Evolutionary conservation across 2,329 filamentous ascomycete species (phyloP).

Genomic region (Neophaeococcomyces aloes): DNA sequence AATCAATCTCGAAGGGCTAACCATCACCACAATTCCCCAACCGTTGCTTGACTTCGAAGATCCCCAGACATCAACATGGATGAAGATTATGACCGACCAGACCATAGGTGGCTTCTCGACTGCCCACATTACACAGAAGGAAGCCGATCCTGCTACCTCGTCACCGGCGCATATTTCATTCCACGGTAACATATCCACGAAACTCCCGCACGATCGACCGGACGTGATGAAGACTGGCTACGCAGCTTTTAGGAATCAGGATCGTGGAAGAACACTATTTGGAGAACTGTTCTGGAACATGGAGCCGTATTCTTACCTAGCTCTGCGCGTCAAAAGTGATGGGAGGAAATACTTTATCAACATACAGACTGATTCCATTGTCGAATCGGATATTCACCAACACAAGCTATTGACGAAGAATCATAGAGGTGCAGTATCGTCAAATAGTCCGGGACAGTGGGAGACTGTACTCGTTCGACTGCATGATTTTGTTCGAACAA

Average conservation of each 20-base stretch:
- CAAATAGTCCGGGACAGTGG: conserved; percentile 64
- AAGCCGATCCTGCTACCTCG: conserved; percentile 30
- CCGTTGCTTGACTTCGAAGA: conserved; percentile 22
- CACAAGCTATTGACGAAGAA: conserved; percentile 60
- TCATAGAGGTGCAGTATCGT: conserved; percentile 25
- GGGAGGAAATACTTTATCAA: conserved; percentile 91
- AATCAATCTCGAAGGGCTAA: conserved; percentile 20
- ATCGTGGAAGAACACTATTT: conserved; percentile 68
- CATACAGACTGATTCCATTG: conserved; percentile 85
- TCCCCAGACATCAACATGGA: conserved; percentile 32
- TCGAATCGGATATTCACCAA: conserved; percentile 92
- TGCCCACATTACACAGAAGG: conserved; percentile 57
- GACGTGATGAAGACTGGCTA: conserved; percentile 72
- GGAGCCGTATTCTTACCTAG: conserved; percentile 78
- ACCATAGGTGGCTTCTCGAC: conserved; percentile 80
- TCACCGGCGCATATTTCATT: conserved; percentile 63
- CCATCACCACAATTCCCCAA: conserved; percentile 15
- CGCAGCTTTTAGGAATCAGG: conserved; percentile 77
- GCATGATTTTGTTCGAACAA: conserved; percentile 89
- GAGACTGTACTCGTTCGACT: conserved; percentile 89
- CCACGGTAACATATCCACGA: conserved; percentile 76
- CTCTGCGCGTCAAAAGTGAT: conserved; percentile 79
- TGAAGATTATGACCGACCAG: conserved; percentile 74
- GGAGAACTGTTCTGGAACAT: conserved; percentile 80
- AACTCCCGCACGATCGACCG: conserved; percentile 64